Conservation (phyloP, 1,139 yeast species). For the Arxiozyma slooffiae region DNA sequence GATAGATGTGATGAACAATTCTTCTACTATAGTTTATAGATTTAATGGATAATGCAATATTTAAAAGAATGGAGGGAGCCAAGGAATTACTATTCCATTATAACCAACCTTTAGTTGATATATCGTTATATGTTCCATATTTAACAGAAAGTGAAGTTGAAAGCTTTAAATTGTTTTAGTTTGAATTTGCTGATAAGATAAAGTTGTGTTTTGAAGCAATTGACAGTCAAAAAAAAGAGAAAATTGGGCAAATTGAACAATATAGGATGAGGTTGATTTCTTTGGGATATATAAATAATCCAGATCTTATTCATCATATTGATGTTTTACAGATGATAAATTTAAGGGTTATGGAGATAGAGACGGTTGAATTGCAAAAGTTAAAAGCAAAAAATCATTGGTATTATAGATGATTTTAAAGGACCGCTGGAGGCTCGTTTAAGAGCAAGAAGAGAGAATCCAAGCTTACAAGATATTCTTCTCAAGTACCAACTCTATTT, state of each 20-base stretch:
- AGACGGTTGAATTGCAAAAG: conserved; percentile 25
- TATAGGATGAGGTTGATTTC: conserved; percentile 15
- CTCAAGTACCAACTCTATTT: conserved; percentile 19
- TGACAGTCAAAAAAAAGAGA: conserved; percentile 17
- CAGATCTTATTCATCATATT: conserved; percentile 14
- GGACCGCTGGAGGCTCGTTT: conserved; percentile 18
- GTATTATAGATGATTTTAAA: conserved; percentile 24
- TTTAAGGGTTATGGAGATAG: conserved; percentile 27
- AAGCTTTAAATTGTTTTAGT: conserved; percentile 16
- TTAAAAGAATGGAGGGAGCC: neutral
- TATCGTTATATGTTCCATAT: conserved; percentile 1
- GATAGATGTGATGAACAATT: neutral
- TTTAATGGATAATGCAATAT: neutral
- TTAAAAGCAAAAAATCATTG: conserved; percentile 18
- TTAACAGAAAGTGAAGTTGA: conserved; percentile 13
- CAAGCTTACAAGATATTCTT: conserved; percentile 19
- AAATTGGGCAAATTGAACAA: conserved; percentile 17
- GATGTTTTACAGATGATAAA: conserved; percentile 25
- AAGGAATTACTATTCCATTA: neutral
- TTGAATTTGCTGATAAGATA: conserved; percentile 15
- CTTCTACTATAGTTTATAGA: neutral
- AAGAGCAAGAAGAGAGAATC: conserved; percentile 14
- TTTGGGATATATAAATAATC: conserved; percentile 12
- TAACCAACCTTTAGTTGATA: neutral
- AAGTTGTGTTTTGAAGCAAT: conserved; percentile 16